Evolutionary conservation across 2,329 filamentous ascomycete genomes (phyloP).

Genomic region (Paraphoma sp.): DNA sequence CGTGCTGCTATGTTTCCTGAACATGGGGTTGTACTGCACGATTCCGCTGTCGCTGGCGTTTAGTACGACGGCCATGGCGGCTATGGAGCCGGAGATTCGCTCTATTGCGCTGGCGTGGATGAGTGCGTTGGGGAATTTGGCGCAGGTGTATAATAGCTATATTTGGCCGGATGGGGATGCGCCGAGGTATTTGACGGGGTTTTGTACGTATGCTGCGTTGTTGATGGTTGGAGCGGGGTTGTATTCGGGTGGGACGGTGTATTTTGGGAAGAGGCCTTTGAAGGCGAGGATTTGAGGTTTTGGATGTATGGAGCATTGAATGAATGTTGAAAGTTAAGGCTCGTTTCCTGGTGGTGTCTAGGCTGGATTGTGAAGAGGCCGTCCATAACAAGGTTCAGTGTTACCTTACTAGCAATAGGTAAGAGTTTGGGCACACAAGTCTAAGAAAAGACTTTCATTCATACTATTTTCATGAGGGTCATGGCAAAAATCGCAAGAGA

Average conservation of each 20-base stretch:
- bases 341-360: too few species aligned
- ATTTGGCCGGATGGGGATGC: slow-evolving; percentile 7
- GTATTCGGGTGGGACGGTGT: slow-evolving; percentile 1
- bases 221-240: slow-evolving; percentile 2
- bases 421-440: too few species aligned
- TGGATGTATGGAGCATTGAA: too few species aligned
- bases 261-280: slow-evolving; percentile 2
- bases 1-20: slow-evolving; percentile 7
- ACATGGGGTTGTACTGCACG: slow-evolving; percentile 8
- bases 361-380: too few species aligned
- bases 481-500: too few species aligned
- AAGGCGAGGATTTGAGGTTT: not conserved
- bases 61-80: slow-evolving; percentile 3
- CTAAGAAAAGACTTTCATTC: too few species aligned
- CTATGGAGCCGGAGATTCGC: slow-evolving; percentile 6
- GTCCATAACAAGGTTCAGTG: too few species aligned
- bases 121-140: slow-evolving; percentile 5
- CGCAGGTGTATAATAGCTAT: slow-evolving; percentile 10
- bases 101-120: slow-evolving; percentile 8
- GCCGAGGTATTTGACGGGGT: slow-evolving; percentile 8
- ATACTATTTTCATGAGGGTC: too few species aligned
- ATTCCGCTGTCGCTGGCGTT: slow-evolving; percentile 2
- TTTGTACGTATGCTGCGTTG: slow-evolving; percentile 3
- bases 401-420: too few species aligned
- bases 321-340: too few species aligned